Percentiles rank a stretch among this genome's conserved stretches.
Conservation (phyloP, 495 filamentous ascomycete species). For the Immersiella caudata region DNA sequence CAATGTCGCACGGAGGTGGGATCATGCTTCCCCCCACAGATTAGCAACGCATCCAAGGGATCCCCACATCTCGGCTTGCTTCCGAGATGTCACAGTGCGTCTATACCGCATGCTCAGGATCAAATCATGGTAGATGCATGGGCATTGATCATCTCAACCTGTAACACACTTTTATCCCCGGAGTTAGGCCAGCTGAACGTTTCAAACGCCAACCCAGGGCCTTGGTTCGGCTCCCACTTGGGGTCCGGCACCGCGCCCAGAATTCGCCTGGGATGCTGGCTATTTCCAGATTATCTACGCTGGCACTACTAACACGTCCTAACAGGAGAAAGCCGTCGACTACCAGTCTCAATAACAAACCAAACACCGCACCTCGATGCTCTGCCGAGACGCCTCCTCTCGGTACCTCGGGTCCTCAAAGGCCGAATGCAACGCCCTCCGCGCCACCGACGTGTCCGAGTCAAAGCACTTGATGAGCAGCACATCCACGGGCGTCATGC, state of each 20-base stretch:
- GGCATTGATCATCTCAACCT: not conserved
- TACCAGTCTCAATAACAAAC: slow-evolving; percentile 22
- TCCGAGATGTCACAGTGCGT: not conserved
- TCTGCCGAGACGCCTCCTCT: slow-evolving; percentile 54
- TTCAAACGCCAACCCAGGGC: not conserved
- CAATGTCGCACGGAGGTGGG: not conserved
- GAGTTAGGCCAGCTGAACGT: not conserved
- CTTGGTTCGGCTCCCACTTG: not conserved
- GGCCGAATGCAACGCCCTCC: slow-evolving; percentile 65
- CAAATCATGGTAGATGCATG: not conserved
- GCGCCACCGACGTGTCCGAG: slow-evolving; percentile 58
- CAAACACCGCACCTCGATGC: slow-evolving; percentile 58
- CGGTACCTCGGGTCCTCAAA: slow-evolving; percentile 57
- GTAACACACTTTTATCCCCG: not conserved
- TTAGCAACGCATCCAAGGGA: not conserved
- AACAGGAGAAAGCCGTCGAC: not conserved
- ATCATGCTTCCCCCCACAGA: not conserved
- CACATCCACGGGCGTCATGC: slow-evolving; percentile 62
- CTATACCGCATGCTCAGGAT: not conserved
- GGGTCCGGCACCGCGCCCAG: not conserved
- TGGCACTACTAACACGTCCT: no score
- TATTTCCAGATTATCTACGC: not conserved
- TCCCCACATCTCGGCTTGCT: not conserved
- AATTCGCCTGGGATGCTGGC: not conserved
- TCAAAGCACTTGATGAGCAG: slow-evolving; percentile 73